Percentiles rank a stretch among this genome's conserved stretches.
Conservation (phyloP, 2,329 filamentous ascomycete species). For the Exophiala dermatitidis region DNA sequence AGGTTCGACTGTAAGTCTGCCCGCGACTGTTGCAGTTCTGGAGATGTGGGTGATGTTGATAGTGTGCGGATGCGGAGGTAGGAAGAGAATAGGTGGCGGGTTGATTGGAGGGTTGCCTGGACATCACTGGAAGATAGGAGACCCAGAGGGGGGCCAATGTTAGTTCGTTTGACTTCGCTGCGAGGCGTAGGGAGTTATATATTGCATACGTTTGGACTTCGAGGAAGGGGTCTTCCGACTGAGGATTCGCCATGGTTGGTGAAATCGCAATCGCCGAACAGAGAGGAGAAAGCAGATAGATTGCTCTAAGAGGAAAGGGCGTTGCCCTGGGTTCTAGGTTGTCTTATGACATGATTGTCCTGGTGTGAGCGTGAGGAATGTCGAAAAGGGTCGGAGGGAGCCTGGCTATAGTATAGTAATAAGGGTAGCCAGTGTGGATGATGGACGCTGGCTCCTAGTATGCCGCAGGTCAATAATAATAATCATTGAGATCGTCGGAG, state of each 20-base stretch:
- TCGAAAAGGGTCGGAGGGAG: too few relatives aligned
- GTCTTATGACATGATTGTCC: too few relatives aligned
- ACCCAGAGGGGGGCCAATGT: not conserved
- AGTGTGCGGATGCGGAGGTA: slow-evolving; percentile 94
- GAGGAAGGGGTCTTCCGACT: slow-evolving; percentile 40
- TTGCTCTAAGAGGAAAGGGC: too few relatives aligned
- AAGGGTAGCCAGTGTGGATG: too few relatives aligned
- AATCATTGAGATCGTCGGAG: too few relatives aligned
- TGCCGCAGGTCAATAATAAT: too few relatives aligned
- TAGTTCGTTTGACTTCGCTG: slow-evolving; percentile 3
- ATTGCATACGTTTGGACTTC: slow-evolving; percentile 40
- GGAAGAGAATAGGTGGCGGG: slow-evolving; percentile 82
- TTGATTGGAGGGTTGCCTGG: slow-evolving; percentile 68
- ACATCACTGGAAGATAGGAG: slow-evolving; percentile 61
- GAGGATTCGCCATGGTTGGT: slow-evolving; percentile 12
- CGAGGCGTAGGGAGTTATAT: slow-evolving; percentile 11
- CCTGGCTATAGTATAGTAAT: too few relatives aligned
- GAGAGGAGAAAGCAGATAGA: too few relatives aligned
- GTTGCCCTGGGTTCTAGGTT: too few relatives aligned
- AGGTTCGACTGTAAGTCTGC: slow-evolving; percentile 72
- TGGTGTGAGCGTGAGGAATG: too few relatives aligned
- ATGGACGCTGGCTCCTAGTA: too few relatives aligned
- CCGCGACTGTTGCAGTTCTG: slow-evolving; percentile 58
- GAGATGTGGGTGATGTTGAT: slow-evolving; percentile 61
- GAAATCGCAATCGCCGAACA: not conserved